phyloP scores from a whole-genome alignment of 331 rosid genomes.

The Quercus tomentella region DNA sequence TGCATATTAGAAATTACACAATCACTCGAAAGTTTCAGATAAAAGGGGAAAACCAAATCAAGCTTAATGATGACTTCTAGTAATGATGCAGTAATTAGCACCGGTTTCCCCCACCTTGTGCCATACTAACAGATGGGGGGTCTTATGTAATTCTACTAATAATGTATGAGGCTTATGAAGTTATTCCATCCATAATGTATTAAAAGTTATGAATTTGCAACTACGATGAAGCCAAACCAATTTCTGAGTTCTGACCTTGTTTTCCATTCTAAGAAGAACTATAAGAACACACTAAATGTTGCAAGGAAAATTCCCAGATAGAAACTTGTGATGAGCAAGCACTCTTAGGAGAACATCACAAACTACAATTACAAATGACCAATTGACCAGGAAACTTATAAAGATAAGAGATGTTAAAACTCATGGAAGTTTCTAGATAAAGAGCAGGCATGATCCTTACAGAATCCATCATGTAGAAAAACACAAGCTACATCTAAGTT shows the following conservation, averaged over 20 bases:
- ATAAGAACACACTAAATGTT: neutral
- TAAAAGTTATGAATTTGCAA: neutral
- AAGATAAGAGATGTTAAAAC: too few species aligned
- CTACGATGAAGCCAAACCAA: neutral
- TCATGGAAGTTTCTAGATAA: too few species aligned
- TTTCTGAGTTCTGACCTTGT: neutral
- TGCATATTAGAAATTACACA: too few species aligned
- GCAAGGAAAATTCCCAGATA: neutral
- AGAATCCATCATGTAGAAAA: too few species aligned
- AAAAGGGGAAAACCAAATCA: too few species aligned
- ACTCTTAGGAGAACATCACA: neutral
- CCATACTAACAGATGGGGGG: neutral
- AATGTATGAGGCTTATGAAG: neutral
- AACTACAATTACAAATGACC: neutral
- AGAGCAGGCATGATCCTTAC: too few species aligned
- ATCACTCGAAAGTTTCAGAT: too few species aligned
- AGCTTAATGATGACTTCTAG: too few species aligned
- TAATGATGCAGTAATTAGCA: too few species aligned
- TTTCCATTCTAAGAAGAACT: neutral
- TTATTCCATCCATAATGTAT: neutral
- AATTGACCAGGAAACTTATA: too few species aligned
- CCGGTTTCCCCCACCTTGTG: neutral
- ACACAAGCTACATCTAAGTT: too few species aligned
- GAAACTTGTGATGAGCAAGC: neutral
- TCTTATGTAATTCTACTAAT: neutral